Percentiles rank a stretch among this genome's conserved stretches.
Conservation (phyloP, 768 basidiomycete genomes). For the Mycena crocata region DNA sequence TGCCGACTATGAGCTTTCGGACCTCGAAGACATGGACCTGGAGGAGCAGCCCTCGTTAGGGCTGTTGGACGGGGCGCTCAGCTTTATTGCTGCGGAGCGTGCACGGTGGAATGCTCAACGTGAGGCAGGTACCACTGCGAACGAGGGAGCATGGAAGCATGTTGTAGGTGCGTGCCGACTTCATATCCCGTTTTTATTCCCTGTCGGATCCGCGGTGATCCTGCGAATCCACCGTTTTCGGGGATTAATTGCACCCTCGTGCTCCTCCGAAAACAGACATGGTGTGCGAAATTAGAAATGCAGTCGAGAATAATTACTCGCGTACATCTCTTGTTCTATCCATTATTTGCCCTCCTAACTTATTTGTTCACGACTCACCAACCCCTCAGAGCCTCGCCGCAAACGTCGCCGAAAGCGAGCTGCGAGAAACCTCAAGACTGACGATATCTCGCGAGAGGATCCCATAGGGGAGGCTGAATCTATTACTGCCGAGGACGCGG, state of each 20-base stretch:
- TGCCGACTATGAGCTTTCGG: slow-evolving; percentile 34
- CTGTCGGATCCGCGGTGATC: slow-evolving; percentile 15
- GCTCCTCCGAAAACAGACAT: slow-evolving; percentile 12
- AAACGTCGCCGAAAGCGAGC: slow-evolving; percentile 53
- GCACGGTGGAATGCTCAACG: slow-evolving; percentile 65
- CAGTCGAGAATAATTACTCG: not conserved
- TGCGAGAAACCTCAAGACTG: slow-evolving; percentile 28
- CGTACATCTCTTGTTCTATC: not conserved
- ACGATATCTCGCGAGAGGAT: slow-evolving; percentile 24
- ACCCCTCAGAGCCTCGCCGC: slow-evolving; percentile 44
- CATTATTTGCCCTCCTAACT: too few relatives aligned
- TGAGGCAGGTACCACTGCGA: slow-evolving; percentile 44
- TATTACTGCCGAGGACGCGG: slow-evolving; percentile 34
- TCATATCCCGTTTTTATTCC: slow-evolving; percentile 17
- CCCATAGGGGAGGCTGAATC: slow-evolving; percentile 27
- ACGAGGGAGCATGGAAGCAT: slow-evolving; percentile 48
- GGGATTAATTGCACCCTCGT: slow-evolving; percentile 17
- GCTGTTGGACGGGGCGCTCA: slow-evolving; percentile 76
- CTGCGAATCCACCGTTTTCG: not conserved
- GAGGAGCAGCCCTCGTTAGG: slow-evolving; percentile 74
- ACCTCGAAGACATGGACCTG: slow-evolving; percentile 42
- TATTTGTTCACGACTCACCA: slow-evolving; percentile 9
- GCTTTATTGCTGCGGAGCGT: slow-evolving; percentile 81
- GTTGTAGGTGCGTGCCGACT: slow-evolving; percentile 53
- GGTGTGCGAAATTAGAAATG: not conserved